A percentile compares a stretch with the other conserved stretches of the same genome.
These are phyloP conservation scores for Fusarium abutilonis DNA, from an alignment of 2,329 filamentous ascomycete genomes.

Conservation along the genomic window DNA sequence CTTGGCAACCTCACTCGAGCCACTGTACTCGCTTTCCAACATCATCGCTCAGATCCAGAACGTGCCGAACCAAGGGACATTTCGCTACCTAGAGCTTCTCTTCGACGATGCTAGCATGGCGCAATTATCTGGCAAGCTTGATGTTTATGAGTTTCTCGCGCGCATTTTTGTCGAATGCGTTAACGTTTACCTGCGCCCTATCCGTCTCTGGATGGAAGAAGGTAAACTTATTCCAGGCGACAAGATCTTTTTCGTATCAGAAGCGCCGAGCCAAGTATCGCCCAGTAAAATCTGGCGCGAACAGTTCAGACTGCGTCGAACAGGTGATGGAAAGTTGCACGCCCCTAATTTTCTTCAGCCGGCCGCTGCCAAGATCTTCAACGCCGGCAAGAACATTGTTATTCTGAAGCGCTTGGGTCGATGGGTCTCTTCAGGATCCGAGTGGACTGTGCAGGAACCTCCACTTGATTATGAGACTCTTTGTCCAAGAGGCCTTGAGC, in stretches of 20 bases:
- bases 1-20: slow-evolving; percentile 61
- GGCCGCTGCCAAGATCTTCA: slow-evolving; percentile 78
- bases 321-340: slow-evolving; percentile 68
- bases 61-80: slow-evolving; percentile 62
- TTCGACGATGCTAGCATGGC: slow-evolving; percentile 75
- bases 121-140: slow-evolving; percentile 73
- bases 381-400: slow-evolving; percentile 86
- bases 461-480: slow-evolving; percentile 67
- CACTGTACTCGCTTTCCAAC: slow-evolving; percentile 68
- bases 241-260: slow-evolving; percentile 78
- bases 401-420: slow-evolving; percentile 79
- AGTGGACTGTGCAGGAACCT: slow-evolving; percentile 51
- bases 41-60: slow-evolving; percentile 68
- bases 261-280: slow-evolving; percentile 65
- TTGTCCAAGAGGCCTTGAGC: slow-evolving; percentile 57
- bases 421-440: slow-evolving; percentile 52
- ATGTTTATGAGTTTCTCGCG: slow-evolving; percentile 70
- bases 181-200: slow-evolving; percentile 80
- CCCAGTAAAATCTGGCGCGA: slow-evolving; percentile 78
- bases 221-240: slow-evolving; percentile 74
- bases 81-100: slow-evolving; percentile 81
- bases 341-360: slow-evolving; percentile 80
- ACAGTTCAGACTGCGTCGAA: slow-evolving; percentile 73
- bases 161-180: slow-evolving; percentile 83
- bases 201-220: slow-evolving; percentile 84